phyloP scores from a whole-genome alignment of 257 asterid species.

The Ocimum tenuiflorum region DNA sequence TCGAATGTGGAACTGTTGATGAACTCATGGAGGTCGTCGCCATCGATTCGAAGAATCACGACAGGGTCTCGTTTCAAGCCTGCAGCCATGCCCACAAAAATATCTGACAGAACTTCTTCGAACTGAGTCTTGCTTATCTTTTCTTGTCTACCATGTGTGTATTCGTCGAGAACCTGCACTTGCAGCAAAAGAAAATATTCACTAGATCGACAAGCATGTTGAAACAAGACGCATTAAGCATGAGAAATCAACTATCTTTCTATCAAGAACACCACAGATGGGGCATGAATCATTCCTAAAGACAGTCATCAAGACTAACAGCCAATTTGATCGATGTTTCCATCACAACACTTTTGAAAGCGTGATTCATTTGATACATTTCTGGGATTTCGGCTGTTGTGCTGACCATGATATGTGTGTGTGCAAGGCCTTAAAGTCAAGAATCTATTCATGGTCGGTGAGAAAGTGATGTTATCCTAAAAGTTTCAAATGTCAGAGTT shows the following conservation, averaged over 20 bases:
- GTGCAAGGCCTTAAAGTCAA: neutral
- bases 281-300: neutral
- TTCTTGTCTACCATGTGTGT: conserved; percentile 66
- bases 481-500: neutral
- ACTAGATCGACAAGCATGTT: neutral
- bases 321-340: neutral
- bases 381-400: neutral
- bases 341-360: neutral
- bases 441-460: neutral
- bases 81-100: conserved; percentile 89
- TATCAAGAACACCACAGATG: neutral
- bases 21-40: conserved; percentile 73
- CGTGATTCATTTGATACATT: neutral
- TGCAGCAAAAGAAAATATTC: conserved; percentile 1
- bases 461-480: neutral
- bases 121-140: conserved; percentile 67
- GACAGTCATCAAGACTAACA: neutral
- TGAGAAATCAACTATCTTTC: neutral
- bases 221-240: neutral
- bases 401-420: neutral
- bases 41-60: conserved; percentile 88
- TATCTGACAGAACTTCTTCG: conserved; percentile 73
- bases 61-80: conserved; percentile 89
- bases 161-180: conserved; percentile 74
- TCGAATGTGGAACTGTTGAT: conserved; percentile 46